Base-by-base conservation (phyloP, 1,139 yeast genomes). In the Candida dubliniensis region DNA sequence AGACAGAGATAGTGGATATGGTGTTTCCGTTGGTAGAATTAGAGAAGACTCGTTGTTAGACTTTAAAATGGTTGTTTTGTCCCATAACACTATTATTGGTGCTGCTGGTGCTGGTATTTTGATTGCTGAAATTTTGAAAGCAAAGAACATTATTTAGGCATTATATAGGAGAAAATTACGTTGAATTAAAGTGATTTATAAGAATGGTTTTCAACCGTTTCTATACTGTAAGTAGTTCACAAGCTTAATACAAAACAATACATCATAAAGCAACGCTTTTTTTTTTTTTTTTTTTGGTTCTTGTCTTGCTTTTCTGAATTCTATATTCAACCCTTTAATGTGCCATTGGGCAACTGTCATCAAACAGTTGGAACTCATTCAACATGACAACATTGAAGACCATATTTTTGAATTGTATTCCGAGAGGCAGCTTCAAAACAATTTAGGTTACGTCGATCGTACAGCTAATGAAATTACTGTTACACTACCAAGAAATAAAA, bases 101-200 rank as follows among this genome's bases (percentile, higher is more conserved):
- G 99, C 99, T 58, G 99, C 99, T 27, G 99, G 99, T 61, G 87
- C 98, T n/a, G 99, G 99, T 66, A 77, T 93, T 50, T 81, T 93
- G 66, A 93, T 95, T 66, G 99, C 96, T 41, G 99, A 93, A 71
- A 76, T 89, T 48, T 77, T 93, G 58, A 70, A 79, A 50, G 93
- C 93, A 45, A 89, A 86, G 73, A 77, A 81, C 47, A 71, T 89
- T 58, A 79, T 91, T 55, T 90, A 77, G 23, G 3, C 9, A 12
- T 27, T 4, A 8, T 10, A n/a, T 10, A 27, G 30, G 4, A 27
- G 11, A 27, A 10, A 7, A 4, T 42, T 13, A 12, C 2, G 24
- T 24, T 12, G 10, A 29, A 8, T 14, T n/a, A 25, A 12, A n/a
- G 18, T 25, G n/a, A 12, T 29, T 31, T 23, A 25, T 9, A 33